Conservation (phyloP, 805 yeast species). For the Priceomyces medius region DNA sequence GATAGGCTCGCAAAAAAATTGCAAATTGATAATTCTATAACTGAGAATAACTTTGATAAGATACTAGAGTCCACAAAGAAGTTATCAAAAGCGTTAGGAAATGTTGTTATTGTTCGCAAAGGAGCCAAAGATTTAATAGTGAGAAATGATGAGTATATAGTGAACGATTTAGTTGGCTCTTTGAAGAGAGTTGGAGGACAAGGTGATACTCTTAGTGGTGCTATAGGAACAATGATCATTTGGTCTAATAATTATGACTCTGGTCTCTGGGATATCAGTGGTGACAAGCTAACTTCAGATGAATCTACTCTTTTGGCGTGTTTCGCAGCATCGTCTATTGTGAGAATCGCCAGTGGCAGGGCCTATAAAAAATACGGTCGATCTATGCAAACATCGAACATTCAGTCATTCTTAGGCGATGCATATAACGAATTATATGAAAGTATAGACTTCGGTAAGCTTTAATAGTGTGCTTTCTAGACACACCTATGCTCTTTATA, state of each 20-base stretch:
- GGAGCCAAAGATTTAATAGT: conserved; percentile 69
- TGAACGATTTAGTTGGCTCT: conserved; percentile 58
- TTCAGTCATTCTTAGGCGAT: conserved; percentile 64
- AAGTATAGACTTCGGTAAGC: conserved; percentile 14
- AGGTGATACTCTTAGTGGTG: conserved; percentile 90
- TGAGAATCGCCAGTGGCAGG: conserved; percentile 59
- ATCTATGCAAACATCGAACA: conserved; percentile 81
- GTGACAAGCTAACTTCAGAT: conserved; percentile 28
- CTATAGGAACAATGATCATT: conserved; percentile 75
- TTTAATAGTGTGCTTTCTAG: conserved; percentile 9
- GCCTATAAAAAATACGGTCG: conserved; percentile 71
- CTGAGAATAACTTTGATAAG: conserved; percentile 15
- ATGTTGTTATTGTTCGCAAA: conserved; percentile 68
- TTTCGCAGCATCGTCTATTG: conserved; percentile 68
- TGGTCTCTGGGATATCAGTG: conserved; percentile 52
- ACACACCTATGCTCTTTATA: not conserved
- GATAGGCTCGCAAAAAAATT: conserved; percentile 59
- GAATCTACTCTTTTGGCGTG: conserved; percentile 53
- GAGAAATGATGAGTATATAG: conserved; percentile 42
- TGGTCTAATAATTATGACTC: conserved; percentile 71
- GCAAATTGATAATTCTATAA: conserved; percentile 28
- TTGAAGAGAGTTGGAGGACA: conserved; percentile 90
- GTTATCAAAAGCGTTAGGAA: conserved; percentile 52
- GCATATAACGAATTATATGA: conserved; percentile 55
- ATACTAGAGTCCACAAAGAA: conserved; percentile 30